Conservation (phyloP, 1,284 basidiomycete genomes). For the Irpex lacteus region DNA sequence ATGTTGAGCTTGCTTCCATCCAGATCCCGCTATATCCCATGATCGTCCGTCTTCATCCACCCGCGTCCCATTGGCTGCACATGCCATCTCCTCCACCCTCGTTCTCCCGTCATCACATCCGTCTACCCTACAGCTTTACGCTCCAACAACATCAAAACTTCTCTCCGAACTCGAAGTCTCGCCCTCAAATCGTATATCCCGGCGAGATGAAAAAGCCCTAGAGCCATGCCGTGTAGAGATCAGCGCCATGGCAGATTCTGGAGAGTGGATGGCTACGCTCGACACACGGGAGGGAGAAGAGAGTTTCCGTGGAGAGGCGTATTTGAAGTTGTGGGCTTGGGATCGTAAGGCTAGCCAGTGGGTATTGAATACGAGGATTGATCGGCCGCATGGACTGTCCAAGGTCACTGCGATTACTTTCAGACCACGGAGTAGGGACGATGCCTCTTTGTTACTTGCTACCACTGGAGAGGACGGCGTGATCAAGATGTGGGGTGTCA, state of each 20-base stretch:
- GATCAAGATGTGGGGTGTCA: conserved; percentile 73
- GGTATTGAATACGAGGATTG: conserved; percentile 89
- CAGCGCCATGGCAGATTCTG: conserved; percentile 63
- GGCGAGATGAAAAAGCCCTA: conserved; percentile 77
- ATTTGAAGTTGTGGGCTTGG: conserved; percentile 93
- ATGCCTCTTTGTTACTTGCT: conserved; percentile 42
- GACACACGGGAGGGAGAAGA: conserved; percentile 75
- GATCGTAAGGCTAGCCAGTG: conserved; percentile 53
- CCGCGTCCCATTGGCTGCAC: conserved; percentile 65
- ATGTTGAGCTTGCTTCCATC: conserved; percentile 20
- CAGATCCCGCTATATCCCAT: conserved; percentile 46
- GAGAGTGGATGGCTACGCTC: conserved; percentile 93
- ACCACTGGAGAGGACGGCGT: conserved; percentile 70
- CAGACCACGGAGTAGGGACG: conserved; percentile 38
- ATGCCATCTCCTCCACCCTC: conserved; percentile 69
- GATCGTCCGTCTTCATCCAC: conserved; percentile 39
- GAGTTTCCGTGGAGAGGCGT: conserved; percentile 63
- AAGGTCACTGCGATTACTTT: conserved; percentile 74
- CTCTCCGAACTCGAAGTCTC: conserved; percentile 90
- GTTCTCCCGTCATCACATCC: conserved; percentile 93
- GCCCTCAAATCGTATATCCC: conserved; percentile 89
- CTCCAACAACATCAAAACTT: conserved; percentile 69
- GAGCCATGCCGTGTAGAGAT: conserved; percentile 79
- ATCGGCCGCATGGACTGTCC: conserved; percentile 78
- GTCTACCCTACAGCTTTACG: conserved; percentile 91